Base-by-base conservation (phyloP, 345 rosid genomes). In the Trapa bicornis region DNA sequence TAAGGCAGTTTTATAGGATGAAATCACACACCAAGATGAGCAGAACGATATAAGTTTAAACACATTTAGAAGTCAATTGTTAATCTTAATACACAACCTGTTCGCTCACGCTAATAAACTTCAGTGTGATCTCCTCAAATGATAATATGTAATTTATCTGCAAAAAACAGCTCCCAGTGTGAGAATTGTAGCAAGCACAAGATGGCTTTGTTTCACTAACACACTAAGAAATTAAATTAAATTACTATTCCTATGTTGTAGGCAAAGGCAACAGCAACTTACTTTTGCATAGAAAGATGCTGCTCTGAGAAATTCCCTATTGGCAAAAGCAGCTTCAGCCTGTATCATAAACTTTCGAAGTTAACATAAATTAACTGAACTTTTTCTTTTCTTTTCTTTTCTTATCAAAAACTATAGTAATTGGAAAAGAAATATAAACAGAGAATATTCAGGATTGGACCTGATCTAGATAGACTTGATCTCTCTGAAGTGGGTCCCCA, bases 241-340 rank as follows among this genome's bases (percentile, higher is more conserved):
- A 13, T 64, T 39, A 64, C 47, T 64, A n/a, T 22, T 5, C 66
- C 42, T 39, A 64, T 33, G 38, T 33, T 17, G 15, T 6, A 17
- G 22, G 43, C 65, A 11, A 57, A 60, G 61, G 73, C 62, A 69
- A 41, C 65, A 39, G 78, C 70, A 70, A 74, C 61, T 77, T 77
- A 91, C 99, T 81, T 94, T 94, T 73, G 99, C 88, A 74, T 86
- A 89, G 82, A 94, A 94, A 47, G 99, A 91, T 76, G 97, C 89
- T 68, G 97, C 97, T 79, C 96, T 83, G 60, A 80, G 84, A 77
- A 87, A 94, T 66, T 94, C 99, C 85, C 83, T 91, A 76, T 83
- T 67, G 75, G 79, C 32, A 73, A 94, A 94, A 70, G 96, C 99
- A 72, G 83, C 78, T 82, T 94, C 99, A 69, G 96, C 99, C 99